Evolutionary conservation across 805 yeast genomes (phyloP).

Genomic region (Naumovozyma dairenensis): DNA sequence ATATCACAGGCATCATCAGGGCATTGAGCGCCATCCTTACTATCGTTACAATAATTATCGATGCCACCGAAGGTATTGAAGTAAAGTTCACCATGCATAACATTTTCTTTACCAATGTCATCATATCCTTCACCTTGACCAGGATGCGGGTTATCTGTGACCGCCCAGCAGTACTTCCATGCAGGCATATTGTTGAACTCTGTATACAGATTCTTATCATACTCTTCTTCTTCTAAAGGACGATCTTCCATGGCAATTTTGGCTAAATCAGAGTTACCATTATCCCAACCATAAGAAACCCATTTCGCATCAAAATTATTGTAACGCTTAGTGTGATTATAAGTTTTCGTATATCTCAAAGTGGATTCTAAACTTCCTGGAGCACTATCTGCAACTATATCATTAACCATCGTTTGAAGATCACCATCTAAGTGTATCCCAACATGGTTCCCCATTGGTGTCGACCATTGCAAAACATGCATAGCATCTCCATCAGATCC

Average conservation of each 20-base stretch:
- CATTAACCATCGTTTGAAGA: neutral
- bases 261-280: constrained; percentile 1
- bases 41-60: constrained; percentile 4
- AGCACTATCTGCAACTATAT: neutral
- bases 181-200: constrained; percentile 1
- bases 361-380: constrained; percentile 1
- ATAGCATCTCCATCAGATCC: constrained; percentile 1
- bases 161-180: constrained; percentile 3
- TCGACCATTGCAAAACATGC: constrained; percentile 1
- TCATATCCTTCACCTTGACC: constrained; percentile 2
- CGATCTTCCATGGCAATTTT: neutral
- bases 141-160: constrained; percentile 1
- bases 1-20: neutral
- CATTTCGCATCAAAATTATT: neutral
- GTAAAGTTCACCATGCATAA: neutral
- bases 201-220: neutral
- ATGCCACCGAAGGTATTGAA: constrained; percentile 4
- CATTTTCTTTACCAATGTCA: constrained; percentile 2
- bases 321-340: neutral
- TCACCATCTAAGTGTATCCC: constrained; percentile 1
- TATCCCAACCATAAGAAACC: constrained; percentile 2
- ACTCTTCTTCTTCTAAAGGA: neutral
- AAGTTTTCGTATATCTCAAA: neutral
- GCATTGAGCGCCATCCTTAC: constrained; percentile 4
- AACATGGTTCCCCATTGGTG: neutral